Evolutionary conservation across 768 basidiomycete species (phyloP), one percentile per base, ranked within the genome.

Genomic region (Amanita pseudoporphyria): DNA sequence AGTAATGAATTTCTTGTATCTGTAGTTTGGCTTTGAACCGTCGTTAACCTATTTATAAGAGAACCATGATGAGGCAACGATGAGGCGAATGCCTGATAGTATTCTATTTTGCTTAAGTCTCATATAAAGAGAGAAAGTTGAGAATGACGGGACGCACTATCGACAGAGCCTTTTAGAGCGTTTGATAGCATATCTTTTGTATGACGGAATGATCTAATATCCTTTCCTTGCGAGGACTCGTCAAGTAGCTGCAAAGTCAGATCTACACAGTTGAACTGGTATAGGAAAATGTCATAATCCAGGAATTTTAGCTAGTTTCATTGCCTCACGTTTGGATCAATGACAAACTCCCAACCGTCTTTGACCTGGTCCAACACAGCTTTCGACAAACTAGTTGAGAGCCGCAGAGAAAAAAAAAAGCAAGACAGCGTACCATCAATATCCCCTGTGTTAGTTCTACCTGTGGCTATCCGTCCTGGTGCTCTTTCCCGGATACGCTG

Each of bases 61-160:
- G 82, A 76, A 2, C 88, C 78, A 62, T 98, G 96, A 56, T 91
- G 90, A 0, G 94, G 91, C 19, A 98, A 71, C 0, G 93, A 84
- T n/a, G 91, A 83, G 37, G 91, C 92, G 63, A 97, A 98, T 2
- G 93, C 82, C 65, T 95, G 84, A 62, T 94, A 96, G 59, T 97
- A 85, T 58, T 84, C 87, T 88, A 65, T n/a, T 55, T 36, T 36
- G 30, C 26, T 22, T 14, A 33, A 44, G 49, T 28, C 10, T 28
- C 14, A 40, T n/a, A 36, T 46, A n/a, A 10, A 49, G 45, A 53
- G 37, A 24, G 9, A 37, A 48, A 40, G 47, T n/a, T n/a, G 57
- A 57, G 31, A 52, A 5, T 24, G 10, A 44, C 14, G 22, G 3
- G 24, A 78, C 85, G 60, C 64, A 84, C 89, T 84, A 58, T 93